Conservation (phyloP, 106 monocot genomes). For the Hemerocallis citrina region DNA sequence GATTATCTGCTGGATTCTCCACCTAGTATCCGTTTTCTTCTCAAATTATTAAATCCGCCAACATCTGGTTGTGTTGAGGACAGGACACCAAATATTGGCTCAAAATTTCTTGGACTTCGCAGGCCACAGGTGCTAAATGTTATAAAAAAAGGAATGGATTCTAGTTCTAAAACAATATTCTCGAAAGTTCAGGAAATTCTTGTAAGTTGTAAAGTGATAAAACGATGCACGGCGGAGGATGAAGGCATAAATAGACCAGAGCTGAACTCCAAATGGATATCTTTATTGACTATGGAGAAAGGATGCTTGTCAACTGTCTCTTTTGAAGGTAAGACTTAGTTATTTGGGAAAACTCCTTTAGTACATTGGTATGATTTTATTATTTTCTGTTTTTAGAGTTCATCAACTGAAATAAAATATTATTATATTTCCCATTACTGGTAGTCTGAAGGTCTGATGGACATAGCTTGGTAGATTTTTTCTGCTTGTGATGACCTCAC, state of each 20-base stretch:
- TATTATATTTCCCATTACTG: background rate
- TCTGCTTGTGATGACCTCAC: no score
- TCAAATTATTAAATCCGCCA: slow-evolving; percentile 80
- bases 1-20: slow-evolving; percentile 77
- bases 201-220: slow-evolving; percentile 73
- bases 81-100: slow-evolving; percentile 37
- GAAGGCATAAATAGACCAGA: slow-evolving; percentile 58
- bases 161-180: slow-evolving; percentile 50
- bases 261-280: slow-evolving; percentile 90
- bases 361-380: background rate
- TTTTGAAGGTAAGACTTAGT: slow-evolving; percentile 72
- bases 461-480: background rate
- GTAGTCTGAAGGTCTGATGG: background rate
- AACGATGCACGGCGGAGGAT: slow-evolving; percentile 29
- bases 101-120: slow-evolving; percentile 50
- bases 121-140: slow-evolving; percentile 23
- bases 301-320: slow-evolving; percentile 92
- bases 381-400: no score
- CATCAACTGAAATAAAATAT: background rate
- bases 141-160: slow-evolving; percentile 52
- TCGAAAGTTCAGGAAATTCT: slow-evolving; percentile 86
- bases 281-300: slow-evolving; percentile 93
- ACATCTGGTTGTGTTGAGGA: slow-evolving; percentile 15
- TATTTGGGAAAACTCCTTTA: no score
- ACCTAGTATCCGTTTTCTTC: slow-evolving; percentile 71